Evolutionary conservation across 169 alveolate species (phyloP), one percentile per base, ranked within the genome.

Genomic region (Plasmodium sp.): DNA sequence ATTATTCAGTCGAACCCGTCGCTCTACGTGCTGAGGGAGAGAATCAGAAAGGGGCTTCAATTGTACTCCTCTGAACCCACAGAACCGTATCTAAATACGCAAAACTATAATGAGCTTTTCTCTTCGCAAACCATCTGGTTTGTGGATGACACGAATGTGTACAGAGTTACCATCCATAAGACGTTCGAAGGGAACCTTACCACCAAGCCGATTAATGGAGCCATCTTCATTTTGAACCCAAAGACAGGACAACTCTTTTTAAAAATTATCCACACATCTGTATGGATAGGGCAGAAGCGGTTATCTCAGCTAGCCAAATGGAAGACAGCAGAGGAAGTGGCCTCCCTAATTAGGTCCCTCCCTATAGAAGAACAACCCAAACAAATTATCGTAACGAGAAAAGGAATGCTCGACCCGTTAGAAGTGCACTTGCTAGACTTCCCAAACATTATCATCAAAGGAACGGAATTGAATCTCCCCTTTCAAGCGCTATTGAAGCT

Each of bases 261-360:
- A 88, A 99, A 99, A 98, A 98, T 99, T 82, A 99, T 99, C 88
- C 99, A 99, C 97, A 99, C 99, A 22, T 98, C 99, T 16, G 99
- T 99, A 51, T 99, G 99, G 99, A 99, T 99, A 43, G 99, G 99
- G 0, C 99, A 99, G 97, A 99, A 99, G 95, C 99, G 99, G 79
- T 97, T 99, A 83, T 99, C 99, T 43, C 99, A 99, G 97, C 96
- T 99, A 92, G 99, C 99, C 27, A 99, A 99, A 93, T 99, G 99
- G 99, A 99, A 99, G 96, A 99, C 99, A 1, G 99, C 99, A 1
- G 99, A 99, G 96, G 99, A 99, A 96, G 99, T 99, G 2, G 99
- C 99, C n/a, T 99, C 99, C n/a, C 95, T 99, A 93, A 99, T 99
- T 95, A 97, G 99, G 92, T 99, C 99, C 3, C 95, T 99, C 84